Conservation (phyloP, 169 alveolate genomes). For the Amoebophrya sp. region DNA sequence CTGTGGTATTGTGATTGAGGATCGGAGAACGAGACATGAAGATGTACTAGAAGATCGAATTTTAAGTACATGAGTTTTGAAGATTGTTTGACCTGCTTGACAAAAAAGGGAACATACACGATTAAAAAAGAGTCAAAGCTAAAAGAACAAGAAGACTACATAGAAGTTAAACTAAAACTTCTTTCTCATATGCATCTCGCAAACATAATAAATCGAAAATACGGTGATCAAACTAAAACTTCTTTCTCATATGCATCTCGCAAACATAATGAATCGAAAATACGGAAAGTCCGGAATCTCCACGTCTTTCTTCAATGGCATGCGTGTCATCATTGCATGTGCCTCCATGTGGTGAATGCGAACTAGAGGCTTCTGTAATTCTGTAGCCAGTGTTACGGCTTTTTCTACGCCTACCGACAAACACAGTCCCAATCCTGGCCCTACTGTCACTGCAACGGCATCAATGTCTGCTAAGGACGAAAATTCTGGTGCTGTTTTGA, state of each 20-base stretch:
- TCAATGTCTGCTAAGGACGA: not conserved
- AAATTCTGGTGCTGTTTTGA: too few relatives aligned
- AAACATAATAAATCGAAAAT: not conserved
- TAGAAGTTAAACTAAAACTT: not conserved
- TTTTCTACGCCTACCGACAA: conserved; percentile 36
- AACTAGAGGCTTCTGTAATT: conserved; percentile 30
- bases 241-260: not conserved
- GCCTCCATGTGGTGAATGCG: conserved; percentile 45
- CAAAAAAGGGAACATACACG: too few relatives aligned
- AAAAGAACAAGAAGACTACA: too few relatives aligned
- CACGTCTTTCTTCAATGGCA: conserved; percentile 9
- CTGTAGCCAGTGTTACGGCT: conserved; percentile 22
- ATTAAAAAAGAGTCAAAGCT: too few relatives aligned
- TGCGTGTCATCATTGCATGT: conserved; percentile 35
- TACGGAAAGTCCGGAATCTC: not conserved
- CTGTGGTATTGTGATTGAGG: too few relatives aligned
- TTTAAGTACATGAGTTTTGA: too few relatives aligned
- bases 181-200: not conserved
- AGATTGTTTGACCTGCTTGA: too few relatives aligned
- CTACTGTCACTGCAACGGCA: conserved; percentile 38
- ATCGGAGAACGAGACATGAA: too few relatives aligned
- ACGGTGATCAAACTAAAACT: not conserved
- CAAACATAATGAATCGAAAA: not conserved
- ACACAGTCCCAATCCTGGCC: conserved; percentile 42
- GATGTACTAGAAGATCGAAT: too few relatives aligned